Evolutionary conservation across 192 early-diverging fungal species (phyloP).

Genomic region (Backusella macrospora): DNA sequence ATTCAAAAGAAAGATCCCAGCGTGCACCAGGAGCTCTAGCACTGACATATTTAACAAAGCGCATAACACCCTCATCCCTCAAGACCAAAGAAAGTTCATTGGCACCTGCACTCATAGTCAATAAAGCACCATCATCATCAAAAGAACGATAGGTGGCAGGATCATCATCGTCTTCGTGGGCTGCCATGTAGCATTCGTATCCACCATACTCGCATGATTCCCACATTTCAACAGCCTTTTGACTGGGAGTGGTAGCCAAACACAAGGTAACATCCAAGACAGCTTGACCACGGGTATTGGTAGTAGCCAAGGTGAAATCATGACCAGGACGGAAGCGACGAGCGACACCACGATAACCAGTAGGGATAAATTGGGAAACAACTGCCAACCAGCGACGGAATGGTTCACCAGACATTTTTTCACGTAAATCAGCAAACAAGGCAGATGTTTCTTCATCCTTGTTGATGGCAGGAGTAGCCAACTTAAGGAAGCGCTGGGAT

Average conservation of each 20-base stretch:
- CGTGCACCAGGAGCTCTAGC: slow-evolving; percentile 65
- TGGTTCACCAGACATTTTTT: slow-evolving; percentile 53
- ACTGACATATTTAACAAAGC: slow-evolving; percentile 79
- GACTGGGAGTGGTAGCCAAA: slow-evolving; percentile 38
- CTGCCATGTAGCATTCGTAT: slow-evolving; percentile 73
- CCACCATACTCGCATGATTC: slow-evolving; percentile 63
- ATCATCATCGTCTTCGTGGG: slow-evolving; percentile 62
- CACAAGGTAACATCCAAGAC: slow-evolving; percentile 68
- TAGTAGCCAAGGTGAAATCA: slow-evolving; percentile 77
- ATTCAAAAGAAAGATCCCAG: slow-evolving; percentile 76
- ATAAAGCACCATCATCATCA: slow-evolving; percentile 64
- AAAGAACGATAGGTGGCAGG: slow-evolving; percentile 62
- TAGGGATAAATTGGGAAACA: slow-evolving; percentile 50
- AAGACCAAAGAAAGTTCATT: slow-evolving; percentile 69
- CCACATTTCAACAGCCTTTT: slow-evolving; percentile 46
- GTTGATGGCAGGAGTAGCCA: not conserved
- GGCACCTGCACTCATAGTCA: slow-evolving; percentile 64
- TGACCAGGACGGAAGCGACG: slow-evolving; percentile 78
- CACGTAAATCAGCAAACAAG: slow-evolving; percentile 11
- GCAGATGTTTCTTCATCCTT: slow-evolving; percentile 16
- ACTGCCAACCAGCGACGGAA: slow-evolving; percentile 61
- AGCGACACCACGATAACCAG: slow-evolving; percentile 46
- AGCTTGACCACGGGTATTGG: slow-evolving; percentile 35
- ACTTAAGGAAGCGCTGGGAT: slow-evolving; percentile 45
- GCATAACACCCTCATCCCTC: slow-evolving; percentile 69